Conservation (phyloP, 2,329 filamentous ascomycete genomes). For the Hymenotorrendiella dingleyae region DNA sequence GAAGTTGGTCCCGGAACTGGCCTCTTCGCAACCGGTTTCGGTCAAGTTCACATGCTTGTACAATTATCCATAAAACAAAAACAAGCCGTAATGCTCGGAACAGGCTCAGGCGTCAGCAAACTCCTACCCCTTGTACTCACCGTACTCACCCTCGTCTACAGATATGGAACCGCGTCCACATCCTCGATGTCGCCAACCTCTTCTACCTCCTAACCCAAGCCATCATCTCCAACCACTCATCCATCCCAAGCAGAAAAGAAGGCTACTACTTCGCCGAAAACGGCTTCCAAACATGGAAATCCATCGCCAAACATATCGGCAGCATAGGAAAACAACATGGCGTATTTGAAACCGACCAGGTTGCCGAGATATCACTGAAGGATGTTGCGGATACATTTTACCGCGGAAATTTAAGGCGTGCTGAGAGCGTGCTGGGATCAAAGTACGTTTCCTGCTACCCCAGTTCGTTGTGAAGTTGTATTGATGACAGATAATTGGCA, state of each 20-base stretch:
- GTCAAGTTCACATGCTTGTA: conserved; percentile 35
- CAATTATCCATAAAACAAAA: conserved; percentile 29
- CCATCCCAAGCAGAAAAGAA: conserved; percentile 32
- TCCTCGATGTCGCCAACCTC: conserved; percentile 37
- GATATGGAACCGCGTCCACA: conserved; percentile 40
- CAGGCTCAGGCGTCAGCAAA: conserved; percentile 27
- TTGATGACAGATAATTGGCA: neutral
- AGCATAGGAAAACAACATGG: conserved; percentile 30
- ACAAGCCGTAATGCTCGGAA: conserved; percentile 31
- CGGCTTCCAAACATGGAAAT: conserved; percentile 36
- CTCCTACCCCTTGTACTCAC: neutral
- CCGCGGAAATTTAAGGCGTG: conserved; percentile 19
- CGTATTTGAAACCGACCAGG: conserved; percentile 25
- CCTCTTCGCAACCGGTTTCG: conserved; percentile 34
- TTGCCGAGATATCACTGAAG: conserved; percentile 26
- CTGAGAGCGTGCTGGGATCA: conserved; percentile 33
- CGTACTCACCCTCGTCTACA: conserved; percentile 1
- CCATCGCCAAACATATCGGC: conserved; percentile 33
- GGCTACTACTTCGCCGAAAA: conserved; percentile 39
- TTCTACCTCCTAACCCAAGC: conserved; percentile 35
- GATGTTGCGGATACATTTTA: conserved; percentile 26
- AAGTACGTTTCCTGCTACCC: conserved; percentile 18
- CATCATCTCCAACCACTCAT: conserved; percentile 26
- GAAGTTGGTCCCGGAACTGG: conserved; percentile 37
- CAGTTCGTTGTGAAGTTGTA: neutral